Evolutionary conservation across 148 eudicot species (phyloP).

Genomic region (Spergularia marina): DNA sequence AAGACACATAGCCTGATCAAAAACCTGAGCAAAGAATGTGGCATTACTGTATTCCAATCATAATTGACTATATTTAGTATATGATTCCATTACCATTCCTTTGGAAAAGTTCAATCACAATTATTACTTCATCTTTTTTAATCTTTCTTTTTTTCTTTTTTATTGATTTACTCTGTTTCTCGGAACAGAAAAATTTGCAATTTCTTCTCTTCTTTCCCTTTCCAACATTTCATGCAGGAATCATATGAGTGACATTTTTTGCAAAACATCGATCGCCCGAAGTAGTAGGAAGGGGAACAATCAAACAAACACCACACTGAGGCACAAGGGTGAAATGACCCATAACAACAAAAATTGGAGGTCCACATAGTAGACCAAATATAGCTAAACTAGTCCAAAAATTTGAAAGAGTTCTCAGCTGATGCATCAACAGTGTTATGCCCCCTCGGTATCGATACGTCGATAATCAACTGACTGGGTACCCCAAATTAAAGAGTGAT

Average conservation of each 20-base stretch:
- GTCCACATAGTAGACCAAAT: slow-evolving; percentile 21
- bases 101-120: not conserved
- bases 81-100: not conserved
- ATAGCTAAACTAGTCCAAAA: slow-evolving; percentile 19
- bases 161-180: not conserved
- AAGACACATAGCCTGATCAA: slow-evolving; percentile 4
- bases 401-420: slow-evolving; percentile 10
- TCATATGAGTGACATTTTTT: not conserved
- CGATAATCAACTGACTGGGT: slow-evolving; percentile 30
- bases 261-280: slow-evolving; percentile 1
- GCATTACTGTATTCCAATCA: not conserved
- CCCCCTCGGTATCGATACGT: slow-evolving; percentile 19
- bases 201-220: not conserved
- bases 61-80: slow-evolving; percentile 9
- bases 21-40: slow-evolving; percentile 9
- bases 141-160: no score
- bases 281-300: not conserved
- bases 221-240: not conserved
- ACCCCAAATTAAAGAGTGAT: slow-evolving; percentile 29
- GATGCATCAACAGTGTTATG: slow-evolving; percentile 22
- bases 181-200: not conserved
- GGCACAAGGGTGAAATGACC: slow-evolving; percentile 21
- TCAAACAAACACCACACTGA: slow-evolving; percentile 20
- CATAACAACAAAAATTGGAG: slow-evolving; percentile 14
- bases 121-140: no score